Percentiles rank a stretch among this genome's conserved stretches.
phyloP scores from a whole-genome alignment of 805 yeast species.

The Starmerella geochares region DNA sequence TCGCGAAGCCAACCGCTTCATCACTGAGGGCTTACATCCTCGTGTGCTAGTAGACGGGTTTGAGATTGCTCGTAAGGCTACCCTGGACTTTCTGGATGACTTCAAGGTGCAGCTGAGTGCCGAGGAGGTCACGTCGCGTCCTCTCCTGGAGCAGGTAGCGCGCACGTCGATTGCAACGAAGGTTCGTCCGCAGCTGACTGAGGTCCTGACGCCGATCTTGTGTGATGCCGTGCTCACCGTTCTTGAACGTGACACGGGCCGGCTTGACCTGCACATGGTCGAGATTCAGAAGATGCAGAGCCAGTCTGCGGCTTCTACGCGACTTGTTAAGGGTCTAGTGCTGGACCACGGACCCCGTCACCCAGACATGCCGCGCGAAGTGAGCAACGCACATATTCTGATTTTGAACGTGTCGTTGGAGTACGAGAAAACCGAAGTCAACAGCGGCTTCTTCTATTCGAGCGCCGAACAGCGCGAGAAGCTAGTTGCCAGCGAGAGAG shows the following conservation, averaged over 20 bases:
- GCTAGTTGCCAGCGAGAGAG: slow-evolving; percentile 84
- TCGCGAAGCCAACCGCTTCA: slow-evolving; percentile 86
- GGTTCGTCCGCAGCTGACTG: slow-evolving; percentile 64
- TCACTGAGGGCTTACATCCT: slow-evolving; percentile 92
- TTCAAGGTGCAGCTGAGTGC: slow-evolving; percentile 46
- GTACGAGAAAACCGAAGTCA: slow-evolving; percentile 95
- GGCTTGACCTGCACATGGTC: slow-evolving; percentile 87
- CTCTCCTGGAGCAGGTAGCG: slow-evolving; percentile 82
- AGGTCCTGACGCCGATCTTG: slow-evolving; percentile 81
- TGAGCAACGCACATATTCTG: slow-evolving; percentile 72
- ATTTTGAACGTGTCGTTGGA: slow-evolving; percentile 89
- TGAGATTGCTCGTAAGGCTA: slow-evolving; percentile 72
- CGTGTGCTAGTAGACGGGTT: slow-evolving; percentile 90
- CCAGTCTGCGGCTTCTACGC: slow-evolving; percentile 72
- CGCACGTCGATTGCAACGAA: slow-evolving; percentile 82
- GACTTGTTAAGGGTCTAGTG: slow-evolving; percentile 77
- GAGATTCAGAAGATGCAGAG: slow-evolving; percentile 98
- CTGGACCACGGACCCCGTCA: slow-evolving; percentile 98
- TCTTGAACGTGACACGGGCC: slow-evolving; percentile 36
- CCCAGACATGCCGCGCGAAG: slow-evolving; percentile 94
- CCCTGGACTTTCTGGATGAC: slow-evolving; percentile 56
- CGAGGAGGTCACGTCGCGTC: slow-evolving; percentile 50
- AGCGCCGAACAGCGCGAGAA: slow-evolving; percentile 93
- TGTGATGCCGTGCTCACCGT: slow-evolving; percentile 91
- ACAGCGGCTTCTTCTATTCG: slow-evolving; percentile 89